Conservation (phyloP, 495 filamentous ascomycete genomes). For the Aspergillus haitiensis region DNA sequence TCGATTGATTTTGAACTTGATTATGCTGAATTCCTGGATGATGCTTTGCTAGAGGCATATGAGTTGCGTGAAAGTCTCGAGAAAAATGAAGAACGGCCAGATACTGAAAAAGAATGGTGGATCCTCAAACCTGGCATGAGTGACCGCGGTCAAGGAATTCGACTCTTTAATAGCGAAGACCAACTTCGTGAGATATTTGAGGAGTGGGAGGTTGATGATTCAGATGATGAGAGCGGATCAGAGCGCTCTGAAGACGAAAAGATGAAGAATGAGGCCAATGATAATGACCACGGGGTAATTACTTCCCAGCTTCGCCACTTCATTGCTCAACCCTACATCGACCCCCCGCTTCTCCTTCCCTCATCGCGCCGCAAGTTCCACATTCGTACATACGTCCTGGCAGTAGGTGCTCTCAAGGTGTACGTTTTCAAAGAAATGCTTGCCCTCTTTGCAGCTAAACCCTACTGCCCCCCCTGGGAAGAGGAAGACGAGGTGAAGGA, state of each 20-base stretch:
- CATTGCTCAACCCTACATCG: slow-evolving; percentile 92
- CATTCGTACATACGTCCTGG: slow-evolving; percentile 85
- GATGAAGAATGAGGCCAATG: slow-evolving; percentile 29
- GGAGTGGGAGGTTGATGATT: slow-evolving; percentile 73
- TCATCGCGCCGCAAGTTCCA: slow-evolving; percentile 82
- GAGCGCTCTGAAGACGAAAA: slow-evolving; percentile 35
- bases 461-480: slow-evolving; percentile 56
- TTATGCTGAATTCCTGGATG: slow-evolving; percentile 94
- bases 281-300: slow-evolving; percentile 57
- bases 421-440: slow-evolving; percentile 91
- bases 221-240: slow-evolving; percentile 39
- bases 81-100: slow-evolving; percentile 54
- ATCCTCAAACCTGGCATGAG: slow-evolving; percentile 97
- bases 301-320: slow-evolving; percentile 95
- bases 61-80: slow-evolving; percentile 76
- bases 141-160: slow-evolving; percentile 89
- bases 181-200: slow-evolving; percentile 84
- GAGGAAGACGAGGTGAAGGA: slow-evolving; percentile 50
- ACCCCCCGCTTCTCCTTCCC: slow-evolving; percentile 79
- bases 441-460: slow-evolving; percentile 77
- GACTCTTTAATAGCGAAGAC: slow-evolving; percentile 79
- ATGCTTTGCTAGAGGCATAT: slow-evolving; percentile 84
- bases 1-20: slow-evolving; percentile 87
- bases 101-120: slow-evolving; percentile 81
- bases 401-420: slow-evolving; percentile 71